phyloP scores from a whole-genome alignment of 2,329 filamentous ascomycete species.

The Anthostomella pinea region DNA sequence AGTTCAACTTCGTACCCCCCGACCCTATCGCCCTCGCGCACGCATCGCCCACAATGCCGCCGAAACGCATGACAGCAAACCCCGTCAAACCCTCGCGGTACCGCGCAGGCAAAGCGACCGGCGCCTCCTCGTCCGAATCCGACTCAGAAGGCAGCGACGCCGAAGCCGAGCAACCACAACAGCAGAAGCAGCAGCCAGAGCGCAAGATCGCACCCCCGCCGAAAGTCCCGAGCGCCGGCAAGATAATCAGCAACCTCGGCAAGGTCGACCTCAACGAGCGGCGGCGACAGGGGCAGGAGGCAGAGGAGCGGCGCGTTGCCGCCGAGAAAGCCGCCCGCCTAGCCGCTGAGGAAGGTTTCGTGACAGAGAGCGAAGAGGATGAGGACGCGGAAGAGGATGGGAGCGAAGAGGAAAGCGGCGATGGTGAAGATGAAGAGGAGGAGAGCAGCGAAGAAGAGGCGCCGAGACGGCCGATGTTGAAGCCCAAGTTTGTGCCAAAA shows the following conservation, averaged over 20 bases:
- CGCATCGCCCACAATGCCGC: slow-evolving; percentile 49
- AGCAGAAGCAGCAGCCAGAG: slow-evolving; percentile 25
- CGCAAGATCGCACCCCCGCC: slow-evolving; percentile 51
- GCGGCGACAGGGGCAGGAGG: slow-evolving; percentile 43
- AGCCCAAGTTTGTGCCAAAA: slow-evolving; percentile 63
- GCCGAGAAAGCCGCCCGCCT: slow-evolving; percentile 49
- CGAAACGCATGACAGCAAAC: slow-evolving; percentile 92
- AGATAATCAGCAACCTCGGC: slow-evolving; percentile 50
- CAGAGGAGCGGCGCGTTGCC: slow-evolving; percentile 46
- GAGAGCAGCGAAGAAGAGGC: slow-evolving; percentile 55
- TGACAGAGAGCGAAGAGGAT: slow-evolving; percentile 49
- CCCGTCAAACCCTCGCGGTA: slow-evolving; percentile 77
- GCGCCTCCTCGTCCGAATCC: slow-evolving; percentile 49
- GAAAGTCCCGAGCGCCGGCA: slow-evolving; percentile 54
- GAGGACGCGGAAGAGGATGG: slow-evolving; percentile 29
- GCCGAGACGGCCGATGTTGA: slow-evolving; percentile 56
- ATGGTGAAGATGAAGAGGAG: slow-evolving; percentile 37
- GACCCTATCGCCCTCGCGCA: too few relatives aligned
- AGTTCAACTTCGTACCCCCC: not conserved
- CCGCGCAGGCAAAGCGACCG: slow-evolving; percentile 75
- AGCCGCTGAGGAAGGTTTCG: slow-evolving; percentile 60
- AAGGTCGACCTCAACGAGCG: slow-evolving; percentile 52
- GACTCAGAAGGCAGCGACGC: slow-evolving; percentile 46
- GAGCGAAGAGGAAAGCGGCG: slow-evolving; percentile 36
- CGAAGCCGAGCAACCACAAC: slow-evolving; percentile 30